Conservation (phyloP, 768 basidiomycete species). For the Lanmaoa rubissima region DNA sequence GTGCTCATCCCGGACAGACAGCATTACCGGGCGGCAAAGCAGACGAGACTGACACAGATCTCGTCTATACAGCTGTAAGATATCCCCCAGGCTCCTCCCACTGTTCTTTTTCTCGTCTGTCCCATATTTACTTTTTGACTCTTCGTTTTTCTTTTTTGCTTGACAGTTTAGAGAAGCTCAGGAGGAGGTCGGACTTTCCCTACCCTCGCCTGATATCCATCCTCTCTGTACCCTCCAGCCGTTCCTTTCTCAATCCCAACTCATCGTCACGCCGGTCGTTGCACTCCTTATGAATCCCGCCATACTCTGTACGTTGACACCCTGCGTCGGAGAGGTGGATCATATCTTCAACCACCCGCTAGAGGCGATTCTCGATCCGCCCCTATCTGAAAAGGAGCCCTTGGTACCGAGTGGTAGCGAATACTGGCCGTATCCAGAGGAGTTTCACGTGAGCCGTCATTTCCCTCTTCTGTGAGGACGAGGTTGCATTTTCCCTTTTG, state of each 20-base stretch:
- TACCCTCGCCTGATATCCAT: slow-evolving; percentile 54
- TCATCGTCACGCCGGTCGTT: slow-evolving; percentile 79
- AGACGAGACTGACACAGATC: slow-evolving; percentile 61
- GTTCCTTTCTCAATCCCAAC: slow-evolving; percentile 60
- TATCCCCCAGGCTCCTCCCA: background rate
- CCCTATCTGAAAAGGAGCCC: slow-evolving; percentile 37
- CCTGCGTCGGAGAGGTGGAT: slow-evolving; percentile 69
- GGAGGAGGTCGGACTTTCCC: slow-evolving; percentile 79
- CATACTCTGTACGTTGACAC: slow-evolving; percentile 50
- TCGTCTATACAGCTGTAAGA: slow-evolving; percentile 77
- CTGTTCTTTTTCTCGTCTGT: background rate
- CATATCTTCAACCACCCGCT: slow-evolving; percentile 80
- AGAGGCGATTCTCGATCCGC: slow-evolving; percentile 66
- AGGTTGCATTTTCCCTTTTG: background rate
- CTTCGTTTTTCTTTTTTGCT: background rate
- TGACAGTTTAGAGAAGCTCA: slow-evolving; percentile 75
- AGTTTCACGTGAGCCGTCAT: slow-evolving; percentile 57
- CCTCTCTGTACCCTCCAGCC: slow-evolving; percentile 62
- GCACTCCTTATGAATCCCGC: slow-evolving; percentile 56
- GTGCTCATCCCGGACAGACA: slow-evolving; percentile 78
- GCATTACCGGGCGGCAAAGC: slow-evolving; percentile 81
- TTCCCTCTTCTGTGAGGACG: background rate
- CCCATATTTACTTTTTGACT: background rate
- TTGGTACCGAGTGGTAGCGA: slow-evolving; percentile 61
- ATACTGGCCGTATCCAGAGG: slow-evolving; percentile 78